phyloP scores from a whole-genome alignment of 345 rosid genomes.

The Bruguiera parviflora region DNA sequence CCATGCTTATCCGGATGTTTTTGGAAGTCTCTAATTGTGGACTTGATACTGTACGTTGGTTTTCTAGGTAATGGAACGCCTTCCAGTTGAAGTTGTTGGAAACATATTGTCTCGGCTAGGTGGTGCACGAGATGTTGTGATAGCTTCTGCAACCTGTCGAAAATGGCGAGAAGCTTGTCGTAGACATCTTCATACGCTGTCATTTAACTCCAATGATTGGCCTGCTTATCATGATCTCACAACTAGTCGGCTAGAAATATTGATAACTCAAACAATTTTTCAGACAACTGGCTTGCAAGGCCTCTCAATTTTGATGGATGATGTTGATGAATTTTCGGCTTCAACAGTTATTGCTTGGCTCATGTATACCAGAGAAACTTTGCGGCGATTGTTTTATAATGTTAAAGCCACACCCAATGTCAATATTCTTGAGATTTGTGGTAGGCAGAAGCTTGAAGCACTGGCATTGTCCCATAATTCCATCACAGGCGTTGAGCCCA shows the following conservation, averaged over 20 bases:
- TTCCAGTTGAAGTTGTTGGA: slow-evolving; percentile 89
- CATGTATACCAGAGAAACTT: slow-evolving; percentile 67
- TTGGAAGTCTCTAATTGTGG: slow-evolving; percentile 5
- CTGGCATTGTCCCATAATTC: slow-evolving; percentile 53
- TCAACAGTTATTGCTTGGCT: slow-evolving; percentile 82
- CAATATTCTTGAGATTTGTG: slow-evolving; percentile 76
- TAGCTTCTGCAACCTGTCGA: slow-evolving; percentile 75
- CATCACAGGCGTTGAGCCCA: slow-evolving; percentile 63
- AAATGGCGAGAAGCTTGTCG: slow-evolving; percentile 82
- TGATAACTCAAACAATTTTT: slow-evolving; percentile 76
- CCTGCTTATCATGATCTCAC: slow-evolving; percentile 51
- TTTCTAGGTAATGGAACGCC: slow-evolving; percentile 51
- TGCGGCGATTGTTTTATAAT: slow-evolving; percentile 53
- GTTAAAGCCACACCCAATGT: slow-evolving; percentile 61
- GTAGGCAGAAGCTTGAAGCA: slow-evolving; percentile 69
- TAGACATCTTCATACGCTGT: slow-evolving; percentile 64
- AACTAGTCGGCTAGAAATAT: slow-evolving; percentile 56
- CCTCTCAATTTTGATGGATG: slow-evolving; percentile 62
- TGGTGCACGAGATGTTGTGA: slow-evolving; percentile 77
- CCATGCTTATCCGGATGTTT: neutral
- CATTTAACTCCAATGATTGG: slow-evolving; percentile 70
- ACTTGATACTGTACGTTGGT: slow-evolving; percentile 3
- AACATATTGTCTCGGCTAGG: slow-evolving; percentile 73
- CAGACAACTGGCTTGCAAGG: slow-evolving; percentile 73
- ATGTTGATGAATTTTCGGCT: slow-evolving; percentile 58